These are phyloP conservation scores for Cyathus striatus DNA, from an alignment of 768 basidiomycete genomes.

Conservation along the genomic window DNA sequence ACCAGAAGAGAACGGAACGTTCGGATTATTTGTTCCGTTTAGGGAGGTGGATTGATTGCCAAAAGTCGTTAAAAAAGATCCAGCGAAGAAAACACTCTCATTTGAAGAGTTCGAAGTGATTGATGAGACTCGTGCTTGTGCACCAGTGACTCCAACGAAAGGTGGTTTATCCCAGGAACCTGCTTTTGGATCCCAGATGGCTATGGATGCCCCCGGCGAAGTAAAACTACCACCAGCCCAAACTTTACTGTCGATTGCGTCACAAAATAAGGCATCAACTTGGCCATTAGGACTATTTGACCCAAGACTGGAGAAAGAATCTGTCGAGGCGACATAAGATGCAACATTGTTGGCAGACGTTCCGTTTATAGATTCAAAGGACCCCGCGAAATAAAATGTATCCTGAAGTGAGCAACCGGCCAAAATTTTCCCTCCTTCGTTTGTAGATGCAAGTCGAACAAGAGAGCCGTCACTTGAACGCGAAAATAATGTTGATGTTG, in stretches of 20 bases:
- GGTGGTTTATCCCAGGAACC: conserved; percentile 72
- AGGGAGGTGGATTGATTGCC: conserved; percentile 40
- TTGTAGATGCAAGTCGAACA: conserved; percentile 68
- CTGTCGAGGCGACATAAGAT: conserved; percentile 60
- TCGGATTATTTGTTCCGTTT: conserved; percentile 77
- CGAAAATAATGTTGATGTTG: conserved; percentile 66
- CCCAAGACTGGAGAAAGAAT: conserved; percentile 57
- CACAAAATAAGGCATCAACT: conserved; percentile 76
- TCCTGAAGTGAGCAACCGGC: conserved; percentile 69
- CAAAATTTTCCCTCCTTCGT: conserved; percentile 70
- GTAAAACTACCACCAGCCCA: conserved; percentile 81
- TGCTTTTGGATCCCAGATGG: conserved; percentile 61
- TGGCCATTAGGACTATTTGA: conserved; percentile 69
- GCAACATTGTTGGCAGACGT: conserved; percentile 66
- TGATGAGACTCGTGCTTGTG: conserved; percentile 60
- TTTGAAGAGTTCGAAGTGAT: conserved; percentile 73
- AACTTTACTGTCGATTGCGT: conserved; percentile 53
- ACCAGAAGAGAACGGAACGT: conserved; percentile 75
- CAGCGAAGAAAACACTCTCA: conserved; percentile 79
- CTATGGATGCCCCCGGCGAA: conserved; percentile 61
- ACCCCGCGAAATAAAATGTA: conserved; percentile 77
- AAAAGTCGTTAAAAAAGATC: conserved; percentile 80
- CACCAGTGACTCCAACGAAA: conserved; percentile 78
- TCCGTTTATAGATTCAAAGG: conserved; percentile 68
- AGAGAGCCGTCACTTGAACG: conserved; percentile 64